Percentiles rank a stretch among this genome's conserved stretches.
These are phyloP conservation scores for Globisporangium acanthophoron DNA, from an alignment of 352 stramenopile species.

Conservation along the genomic window DNA sequence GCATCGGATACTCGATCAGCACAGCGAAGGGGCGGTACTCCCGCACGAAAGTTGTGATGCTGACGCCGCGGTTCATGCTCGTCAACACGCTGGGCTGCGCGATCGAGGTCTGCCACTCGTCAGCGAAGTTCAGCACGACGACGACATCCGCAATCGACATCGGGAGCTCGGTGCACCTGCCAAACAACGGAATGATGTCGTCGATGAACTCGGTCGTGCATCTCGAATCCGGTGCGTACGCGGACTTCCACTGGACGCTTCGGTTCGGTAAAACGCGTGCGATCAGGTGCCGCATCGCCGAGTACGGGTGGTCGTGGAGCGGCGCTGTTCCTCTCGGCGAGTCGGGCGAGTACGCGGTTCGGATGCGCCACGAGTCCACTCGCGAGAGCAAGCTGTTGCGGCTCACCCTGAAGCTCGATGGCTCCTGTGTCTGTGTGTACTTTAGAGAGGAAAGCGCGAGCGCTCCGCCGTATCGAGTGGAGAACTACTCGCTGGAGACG, in stretches of 20 bases:
- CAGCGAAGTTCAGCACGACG: conserved; percentile 36
- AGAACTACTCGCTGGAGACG: conserved; percentile 88
- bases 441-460: conserved; percentile 74
- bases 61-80: conserved; percentile 81
- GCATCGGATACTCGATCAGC: conserved; percentile 78
- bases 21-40: conserved; percentile 73
- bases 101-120: conserved; percentile 80
- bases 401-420: conserved; percentile 73
- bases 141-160: conserved; percentile 40
- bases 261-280: conserved; percentile 63
- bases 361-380: conserved; percentile 79
- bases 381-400: conserved; percentile 73
- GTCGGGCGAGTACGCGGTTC: conserved; percentile 75
- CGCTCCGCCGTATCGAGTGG: conserved; percentile 78
- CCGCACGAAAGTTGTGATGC: conserved; percentile 84
- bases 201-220: conserved; percentile 64
- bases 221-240: conserved; percentile 64
- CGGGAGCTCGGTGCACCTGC: conserved; percentile 27
- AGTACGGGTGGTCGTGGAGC: conserved; percentile 81
- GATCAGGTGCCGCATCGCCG: conserved; percentile 70
- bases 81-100: conserved; percentile 68
- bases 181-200: conserved; percentile 47
- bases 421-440: conserved; percentile 74
- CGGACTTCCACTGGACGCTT: conserved; percentile 83
- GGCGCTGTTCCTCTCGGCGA: conserved; percentile 69